Base-by-base conservation (phyloP, 2,329 filamentous ascomycete genomes). In the Pyrenophora teres region DNA sequence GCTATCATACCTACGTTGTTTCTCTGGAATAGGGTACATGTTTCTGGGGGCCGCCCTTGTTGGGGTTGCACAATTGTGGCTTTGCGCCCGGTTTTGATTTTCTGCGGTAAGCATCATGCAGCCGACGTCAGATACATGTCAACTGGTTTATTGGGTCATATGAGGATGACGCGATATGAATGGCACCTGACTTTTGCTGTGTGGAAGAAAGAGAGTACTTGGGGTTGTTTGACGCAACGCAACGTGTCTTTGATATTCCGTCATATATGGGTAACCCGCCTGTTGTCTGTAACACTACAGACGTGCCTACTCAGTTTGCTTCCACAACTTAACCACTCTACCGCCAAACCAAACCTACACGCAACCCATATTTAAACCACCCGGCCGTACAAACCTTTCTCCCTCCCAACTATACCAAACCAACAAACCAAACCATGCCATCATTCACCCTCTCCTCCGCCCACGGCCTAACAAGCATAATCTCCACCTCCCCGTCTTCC, bases 381-480 rank as follows among this genome's bases (percentile, higher is more conserved):
- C 5, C 3, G 3, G n/a, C 16, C 12, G 5, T n/a, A n/a, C 6
- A 25, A 8, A 23, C 16, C 2, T 13, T 7, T 35, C 19, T 6
- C 1, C 15, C 23, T 23, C 25, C 0, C 10, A 15, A 30, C 18
- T 3, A 18, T 8, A 15, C 2, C 15, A 32, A 32, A 46, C 13
- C 32, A 63, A 10, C 15, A 32, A 32, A 15, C 2, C 15, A 32
- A 32, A 46, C 13, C 32, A 63, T 50, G 61, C 38, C 60, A 9
- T 50, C 46, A 31, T 65, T 65, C 46, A 55, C 53, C 6, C 45
- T 68, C 36, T 33, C 60, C 15, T 64, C 62, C 2, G 19, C 43
- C 2, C 63, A 69, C 39, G 68, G 65, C 37, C 48, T 60, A 10
- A 64, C 67, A 39, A 50, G 54, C 46, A 47, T 69, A 16, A 62